Percentiles rank a stretch among this genome's conserved stretches.
Conservation (phyloP, 148 eudicot genomes). For the Amaranthus hypochondriacus region DNA sequence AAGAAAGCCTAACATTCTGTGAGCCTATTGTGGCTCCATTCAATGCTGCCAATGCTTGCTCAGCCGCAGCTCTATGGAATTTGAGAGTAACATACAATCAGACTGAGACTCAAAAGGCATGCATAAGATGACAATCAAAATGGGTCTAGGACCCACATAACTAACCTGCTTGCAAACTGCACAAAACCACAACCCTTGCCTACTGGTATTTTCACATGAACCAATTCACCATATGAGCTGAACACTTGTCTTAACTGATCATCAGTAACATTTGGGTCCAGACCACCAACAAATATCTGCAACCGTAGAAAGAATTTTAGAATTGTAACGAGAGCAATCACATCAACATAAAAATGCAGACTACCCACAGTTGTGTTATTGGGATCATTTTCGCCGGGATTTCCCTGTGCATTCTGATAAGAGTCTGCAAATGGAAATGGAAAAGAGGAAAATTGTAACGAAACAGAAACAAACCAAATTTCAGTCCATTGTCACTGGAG, state of each 20-base stretch:
- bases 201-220: slow-evolving; percentile 85
- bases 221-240: slow-evolving; percentile 74
- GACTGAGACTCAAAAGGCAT: too few relatives aligned
- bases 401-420: slow-evolving; percentile 62
- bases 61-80: slow-evolving; percentile 58
- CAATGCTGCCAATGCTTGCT: slow-evolving; percentile 67
- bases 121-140: slow-evolving; percentile 7
- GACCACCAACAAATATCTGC: slow-evolving; percentile 97
- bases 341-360: slow-evolving; percentile 19
- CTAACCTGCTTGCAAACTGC: slow-evolving; percentile 78
- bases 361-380: slow-evolving; percentile 95
- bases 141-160: neutral
- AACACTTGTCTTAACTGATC: slow-evolving; percentile 75
- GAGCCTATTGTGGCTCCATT: slow-evolving; percentile 83
- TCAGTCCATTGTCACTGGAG: neutral
- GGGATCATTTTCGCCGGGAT: slow-evolving; percentile 83
- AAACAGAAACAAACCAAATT: neutral
- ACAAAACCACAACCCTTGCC: slow-evolving; percentile 98
- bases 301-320: neutral
- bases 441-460: slow-evolving; percentile 7
- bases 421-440: slow-evolving; percentile 56
- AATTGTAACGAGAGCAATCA: neutral
- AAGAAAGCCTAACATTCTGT: slow-evolving; percentile 77
- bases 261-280: slow-evolving; percentile 86
- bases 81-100: neutral